phyloP scores from a whole-genome alignment of 768 basidiomycete genomes.

The Phylloporus sp. region DNA sequence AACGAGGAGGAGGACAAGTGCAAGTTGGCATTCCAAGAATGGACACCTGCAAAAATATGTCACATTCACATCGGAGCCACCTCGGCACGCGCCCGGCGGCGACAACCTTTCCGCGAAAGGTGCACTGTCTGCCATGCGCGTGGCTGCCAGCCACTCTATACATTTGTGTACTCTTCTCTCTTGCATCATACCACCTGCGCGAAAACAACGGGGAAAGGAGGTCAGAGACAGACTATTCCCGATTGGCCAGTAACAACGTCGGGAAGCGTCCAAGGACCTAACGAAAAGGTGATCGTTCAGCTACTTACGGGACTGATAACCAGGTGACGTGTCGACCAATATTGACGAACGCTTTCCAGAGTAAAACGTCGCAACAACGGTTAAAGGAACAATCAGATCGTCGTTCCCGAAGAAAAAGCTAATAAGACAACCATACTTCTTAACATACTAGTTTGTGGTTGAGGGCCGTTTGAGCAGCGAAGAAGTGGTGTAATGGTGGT shows the following conservation, averaged over 20 bases:
- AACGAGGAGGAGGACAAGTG: conserved; percentile 7
- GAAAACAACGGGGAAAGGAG: conserved; percentile 25
- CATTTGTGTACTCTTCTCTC: conserved; percentile 26
- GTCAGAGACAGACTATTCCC: conserved; percentile 6
- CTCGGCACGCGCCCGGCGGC: conserved; percentile 16
- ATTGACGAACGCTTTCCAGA: conserved; percentile 9
- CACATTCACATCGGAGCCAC: conserved; percentile 11
- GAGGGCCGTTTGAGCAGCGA: conserved; percentile 21
- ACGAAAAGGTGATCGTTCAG: conserved; percentile 16
- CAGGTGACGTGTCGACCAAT: conserved; percentile 4
- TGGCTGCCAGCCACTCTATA: conserved; percentile 19
- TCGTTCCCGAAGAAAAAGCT: conserved; percentile 6
- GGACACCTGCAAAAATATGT: conserved; percentile 15
- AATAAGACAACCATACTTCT: conserved; percentile 21
- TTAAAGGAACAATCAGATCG: conserved; percentile 14
- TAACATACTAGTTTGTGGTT: conserved; percentile 17
- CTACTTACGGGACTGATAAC: conserved; percentile 17
- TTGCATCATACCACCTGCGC: conserved; percentile 20
- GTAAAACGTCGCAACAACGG: conserved; percentile 6
- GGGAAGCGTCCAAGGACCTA: conserved; percentile 7
- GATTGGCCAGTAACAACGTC: conserved; percentile 5
- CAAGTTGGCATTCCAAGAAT: conserved; percentile 20
- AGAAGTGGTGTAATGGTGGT: conserved; percentile 13
- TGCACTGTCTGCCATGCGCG: conserved; percentile 8
- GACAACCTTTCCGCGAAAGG: conserved; percentile 29